phyloP scores from a whole-genome alignment of 2,329 filamentous ascomycete species.

The Paecilomyces formosus region DNA sequence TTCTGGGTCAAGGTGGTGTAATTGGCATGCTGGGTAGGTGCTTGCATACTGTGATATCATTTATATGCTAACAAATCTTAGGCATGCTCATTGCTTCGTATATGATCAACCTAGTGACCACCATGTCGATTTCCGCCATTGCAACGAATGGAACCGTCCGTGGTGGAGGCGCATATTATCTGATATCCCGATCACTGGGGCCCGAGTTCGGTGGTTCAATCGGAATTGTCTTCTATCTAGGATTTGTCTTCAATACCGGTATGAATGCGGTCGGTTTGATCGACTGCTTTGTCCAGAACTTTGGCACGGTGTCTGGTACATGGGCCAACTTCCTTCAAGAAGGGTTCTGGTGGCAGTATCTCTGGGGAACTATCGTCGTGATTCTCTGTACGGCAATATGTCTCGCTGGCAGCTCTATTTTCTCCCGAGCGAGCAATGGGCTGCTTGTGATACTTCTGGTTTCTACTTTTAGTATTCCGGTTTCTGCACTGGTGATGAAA shows the following conservation, averaged over 20 bases:
- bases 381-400: constrained; percentile 67
- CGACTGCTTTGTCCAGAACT: constrained; percentile 71
- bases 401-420: constrained; percentile 70
- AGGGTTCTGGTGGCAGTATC: constrained; percentile 69
- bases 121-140: constrained; percentile 78
- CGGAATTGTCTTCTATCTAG: constrained; percentile 81
- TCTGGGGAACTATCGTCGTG: constrained; percentile 65
- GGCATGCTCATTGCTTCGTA: constrained; percentile 70
- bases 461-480: constrained; percentile 71
- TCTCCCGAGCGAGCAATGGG: constrained; percentile 72
- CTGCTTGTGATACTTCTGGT: constrained; percentile 64
- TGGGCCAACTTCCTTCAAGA: constrained; percentile 57
- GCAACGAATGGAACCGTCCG: constrained; percentile 85
- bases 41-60: background rate
- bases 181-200: constrained; percentile 77
- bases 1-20: constrained; percentile 72
- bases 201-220: constrained; percentile 87
- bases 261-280: constrained; percentile 83
- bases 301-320: constrained; percentile 52
- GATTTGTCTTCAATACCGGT: constrained; percentile 78
- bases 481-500: constrained; percentile 61
- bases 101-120: constrained; percentile 72
- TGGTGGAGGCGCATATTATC: constrained; percentile 79
- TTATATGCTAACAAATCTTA: constrained; percentile 24
- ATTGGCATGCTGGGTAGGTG: constrained; percentile 67